These are phyloP conservation scores for Pythium periplocum DNA, from an alignment of 352 stramenopile species.

Conservation along the genomic window DNA sequence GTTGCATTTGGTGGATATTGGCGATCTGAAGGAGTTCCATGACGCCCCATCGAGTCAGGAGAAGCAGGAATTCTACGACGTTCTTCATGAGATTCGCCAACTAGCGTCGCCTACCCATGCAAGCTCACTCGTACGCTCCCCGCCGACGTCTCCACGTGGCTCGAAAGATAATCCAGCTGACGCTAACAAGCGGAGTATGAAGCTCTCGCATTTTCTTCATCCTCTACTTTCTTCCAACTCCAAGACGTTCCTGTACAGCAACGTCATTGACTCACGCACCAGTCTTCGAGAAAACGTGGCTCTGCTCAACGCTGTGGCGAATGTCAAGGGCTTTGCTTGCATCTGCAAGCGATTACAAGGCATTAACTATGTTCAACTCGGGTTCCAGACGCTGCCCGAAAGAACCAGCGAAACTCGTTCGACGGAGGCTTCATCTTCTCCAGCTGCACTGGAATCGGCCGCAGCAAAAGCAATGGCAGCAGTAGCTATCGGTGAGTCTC, in stretches of 20 bases:
- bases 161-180: neutral
- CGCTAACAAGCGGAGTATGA: constrained; percentile 1
- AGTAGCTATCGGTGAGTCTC: constrained; percentile 24
- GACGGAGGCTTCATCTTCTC: neutral
- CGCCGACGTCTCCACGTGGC: neutral
- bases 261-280: constrained; percentile 63
- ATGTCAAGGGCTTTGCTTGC: constrained; percentile 50
- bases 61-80: constrained; percentile 56
- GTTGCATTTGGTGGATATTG: constrained; percentile 55
- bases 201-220: constrained; percentile 56
- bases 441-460: constrained; percentile 12
- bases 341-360: constrained; percentile 45
- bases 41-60: constrained; percentile 37
- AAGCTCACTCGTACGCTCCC: constrained; percentile 1
- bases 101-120: constrained; percentile 5
- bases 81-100: constrained; percentile 41
- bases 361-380: constrained; percentile 41
- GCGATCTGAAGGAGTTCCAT: constrained; percentile 58
- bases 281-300: constrained; percentile 57
- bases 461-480: constrained; percentile 20
- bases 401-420: neutral
- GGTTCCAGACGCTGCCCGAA: constrained; percentile 29
- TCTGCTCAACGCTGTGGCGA: constrained; percentile 58
- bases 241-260: constrained; percentile 58
- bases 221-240: constrained; percentile 56